Conservation (phyloP, 805 yeast species). For the Candida pseudofarinosa region DNA sequence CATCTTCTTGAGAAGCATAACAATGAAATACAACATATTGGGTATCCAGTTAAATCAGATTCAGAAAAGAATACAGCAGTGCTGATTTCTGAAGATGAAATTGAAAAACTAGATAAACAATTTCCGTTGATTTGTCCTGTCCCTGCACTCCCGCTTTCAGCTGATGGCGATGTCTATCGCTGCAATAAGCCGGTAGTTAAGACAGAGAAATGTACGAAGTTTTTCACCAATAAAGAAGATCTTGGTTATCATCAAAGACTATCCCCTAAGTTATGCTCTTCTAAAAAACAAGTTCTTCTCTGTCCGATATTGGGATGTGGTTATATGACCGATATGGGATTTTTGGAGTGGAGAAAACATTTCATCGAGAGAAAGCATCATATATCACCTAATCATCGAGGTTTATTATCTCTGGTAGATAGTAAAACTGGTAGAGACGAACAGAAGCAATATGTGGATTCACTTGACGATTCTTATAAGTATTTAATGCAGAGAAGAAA, state of each 20-base stretch:
- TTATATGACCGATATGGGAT: slow-evolving; percentile 31
- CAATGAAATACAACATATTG: slow-evolving; percentile 13
- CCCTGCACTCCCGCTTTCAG: slow-evolving; percentile 20
- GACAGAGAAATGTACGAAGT: slow-evolving; percentile 11
- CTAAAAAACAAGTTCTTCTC: slow-evolving; percentile 25
- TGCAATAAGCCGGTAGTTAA: slow-evolving; percentile 9
- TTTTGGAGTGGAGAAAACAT: slow-evolving; percentile 26
- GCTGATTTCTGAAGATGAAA: slow-evolving; percentile 1
- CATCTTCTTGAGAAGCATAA: slow-evolving; percentile 23
- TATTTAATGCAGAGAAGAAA: not conserved
- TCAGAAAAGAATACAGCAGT: not conserved
- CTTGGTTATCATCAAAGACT: slow-evolving; percentile 14
- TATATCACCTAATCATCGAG: slow-evolving; percentile 4
- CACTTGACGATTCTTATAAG: not conserved
- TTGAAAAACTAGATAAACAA: slow-evolving; percentile 6
- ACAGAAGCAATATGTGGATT: too few relatives aligned
- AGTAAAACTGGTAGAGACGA: not conserved
- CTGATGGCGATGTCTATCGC: slow-evolving; percentile 14
- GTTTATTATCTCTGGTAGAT: not conserved
- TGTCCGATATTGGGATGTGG: slow-evolving; percentile 42
- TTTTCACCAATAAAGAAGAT: slow-evolving; percentile 14
- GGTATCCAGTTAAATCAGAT: slow-evolving; percentile 20
- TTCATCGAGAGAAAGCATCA: slow-evolving; percentile 18
- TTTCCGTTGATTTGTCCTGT: slow-evolving; percentile 21
- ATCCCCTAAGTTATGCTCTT: slow-evolving; percentile 20